Evolutionary conservation across 352 stramenopile genomes (phyloP).

Genomic region (Pythium vanterpoolii): DNA sequence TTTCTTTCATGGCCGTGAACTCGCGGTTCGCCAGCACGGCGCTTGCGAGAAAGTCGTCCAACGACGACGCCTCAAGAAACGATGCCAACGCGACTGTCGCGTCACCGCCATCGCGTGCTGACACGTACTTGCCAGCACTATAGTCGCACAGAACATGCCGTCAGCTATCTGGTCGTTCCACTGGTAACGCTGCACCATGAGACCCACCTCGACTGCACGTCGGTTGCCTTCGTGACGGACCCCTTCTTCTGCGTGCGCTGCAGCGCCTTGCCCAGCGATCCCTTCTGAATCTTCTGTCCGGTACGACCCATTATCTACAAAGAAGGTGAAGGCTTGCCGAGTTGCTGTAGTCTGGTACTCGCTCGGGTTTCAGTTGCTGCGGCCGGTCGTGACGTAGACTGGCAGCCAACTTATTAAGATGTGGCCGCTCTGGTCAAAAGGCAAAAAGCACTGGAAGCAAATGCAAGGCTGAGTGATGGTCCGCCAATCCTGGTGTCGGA

Average conservation of each 20-base stretch:
- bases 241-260: conserved; percentile 75
- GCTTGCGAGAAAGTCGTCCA: conserved; percentile 93
- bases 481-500: not conserved
- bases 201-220: conserved; percentile 68
- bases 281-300: conserved; percentile 70
- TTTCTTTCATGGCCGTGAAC: conserved; percentile 90
- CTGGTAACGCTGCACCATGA: not conserved
- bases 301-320: conserved; percentile 56
- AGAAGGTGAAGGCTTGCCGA: not conserved
- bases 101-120: conserved; percentile 74
- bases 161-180: not conserved
- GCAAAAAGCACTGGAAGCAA: conserved; percentile 30
- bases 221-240: conserved; percentile 58
- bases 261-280: conserved; percentile 69
- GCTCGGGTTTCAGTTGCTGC: not conserved
- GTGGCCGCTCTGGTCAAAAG: conserved; percentile 8
- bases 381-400: not conserved
- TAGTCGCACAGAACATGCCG: not conserved
- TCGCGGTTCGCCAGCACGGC: conserved; percentile 89
- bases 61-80: conserved; percentile 82
- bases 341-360: not conserved
- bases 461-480: conserved; percentile 22
- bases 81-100: conserved; percentile 77
- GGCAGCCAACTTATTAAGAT: conserved; percentile 4
- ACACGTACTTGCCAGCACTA: conserved; percentile 83